Conservation (phyloP, 2,329 filamentous ascomycete species). For the Fusarium mexicanum region DNA sequence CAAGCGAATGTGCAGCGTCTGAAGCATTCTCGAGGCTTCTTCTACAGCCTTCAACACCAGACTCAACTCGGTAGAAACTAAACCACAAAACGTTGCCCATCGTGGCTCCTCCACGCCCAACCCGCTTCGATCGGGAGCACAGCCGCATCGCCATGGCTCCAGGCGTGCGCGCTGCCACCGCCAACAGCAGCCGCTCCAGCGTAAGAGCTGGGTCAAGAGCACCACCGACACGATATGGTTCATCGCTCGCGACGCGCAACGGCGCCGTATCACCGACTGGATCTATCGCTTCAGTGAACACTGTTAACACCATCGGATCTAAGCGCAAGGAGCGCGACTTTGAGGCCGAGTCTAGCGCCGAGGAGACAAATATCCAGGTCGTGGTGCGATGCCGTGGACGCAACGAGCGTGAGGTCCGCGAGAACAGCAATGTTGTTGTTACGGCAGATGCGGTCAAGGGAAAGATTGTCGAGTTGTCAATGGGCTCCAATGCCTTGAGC, state of each 20-base stretch:
- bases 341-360: slow-evolving; percentile 69
- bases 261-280: slow-evolving; percentile 75
- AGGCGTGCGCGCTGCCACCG: slow-evolving; percentile 40
- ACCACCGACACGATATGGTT: slow-evolving; percentile 41
- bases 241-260: slow-evolving; percentile 38
- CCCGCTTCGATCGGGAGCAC: slow-evolving; percentile 52
- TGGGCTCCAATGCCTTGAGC: slow-evolving; percentile 90
- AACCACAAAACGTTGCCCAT: slow-evolving; percentile 35
- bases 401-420: slow-evolving; percentile 89
- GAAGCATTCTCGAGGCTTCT: slow-evolving; percentile 1
- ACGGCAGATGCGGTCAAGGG: slow-evolving; percentile 89
- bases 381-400: slow-evolving; percentile 94
- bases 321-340: slow-evolving; percentile 92
- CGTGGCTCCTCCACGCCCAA: slow-evolving; percentile 50
- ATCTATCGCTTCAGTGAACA: slow-evolving; percentile 68
- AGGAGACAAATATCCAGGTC: slow-evolving; percentile 97
- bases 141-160: slow-evolving; percentile 49
- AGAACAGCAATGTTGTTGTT: slow-evolving; percentile 95
- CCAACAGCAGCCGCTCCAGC: slow-evolving; percentile 37
- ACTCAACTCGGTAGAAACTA: slow-evolving; percentile 4
- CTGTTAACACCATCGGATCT: slow-evolving; percentile 67
- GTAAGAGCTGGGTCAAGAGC: slow-evolving; percentile 37
- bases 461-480: slow-evolving; percentile 83
- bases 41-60: slow-evolving; percentile 3
- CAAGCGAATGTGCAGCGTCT: slow-evolving; percentile 2